phyloP scores from a whole-genome alignment of 306 rosid species.

The Dalbergia cultrata region DNA sequence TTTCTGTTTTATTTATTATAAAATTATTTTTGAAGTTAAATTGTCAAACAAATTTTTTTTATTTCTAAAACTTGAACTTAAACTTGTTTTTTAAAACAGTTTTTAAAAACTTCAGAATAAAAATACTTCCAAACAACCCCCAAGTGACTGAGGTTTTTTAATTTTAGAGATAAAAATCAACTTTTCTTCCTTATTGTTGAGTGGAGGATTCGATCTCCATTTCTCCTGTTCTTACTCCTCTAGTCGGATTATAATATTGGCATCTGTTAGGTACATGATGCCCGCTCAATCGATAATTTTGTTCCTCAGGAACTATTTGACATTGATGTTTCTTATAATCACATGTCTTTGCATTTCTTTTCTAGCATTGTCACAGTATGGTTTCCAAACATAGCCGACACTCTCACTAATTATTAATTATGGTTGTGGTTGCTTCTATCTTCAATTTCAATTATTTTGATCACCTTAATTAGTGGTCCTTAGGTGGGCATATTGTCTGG shows the following conservation, averaged over 20 bases:
- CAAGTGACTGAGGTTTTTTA: no score
- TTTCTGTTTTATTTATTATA: no score
- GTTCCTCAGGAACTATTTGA: constrained; percentile 1
- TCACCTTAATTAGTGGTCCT: constrained; percentile 40
- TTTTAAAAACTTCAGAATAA: no score
- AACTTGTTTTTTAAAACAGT: no score
- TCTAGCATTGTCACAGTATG: constrained; percentile 24
- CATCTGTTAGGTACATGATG: neutral
- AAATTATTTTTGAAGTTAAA: no score
- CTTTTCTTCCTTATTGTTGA: neutral
- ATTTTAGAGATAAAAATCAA: no score
- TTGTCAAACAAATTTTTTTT: no score
- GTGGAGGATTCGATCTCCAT: constrained; percentile 20
- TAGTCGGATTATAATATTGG: neutral
- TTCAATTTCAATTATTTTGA: constrained; percentile 33
- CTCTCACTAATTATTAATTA: constrained; percentile 25
- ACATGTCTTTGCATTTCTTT: neutral
- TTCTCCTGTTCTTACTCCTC: neutral
- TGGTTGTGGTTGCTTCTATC: constrained; percentile 12
- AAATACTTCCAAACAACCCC: no score
- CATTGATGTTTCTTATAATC: constrained; percentile 10
- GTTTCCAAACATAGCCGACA: constrained; percentile 40
- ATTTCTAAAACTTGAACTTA: no score
- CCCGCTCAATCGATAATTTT: constrained; percentile 17
- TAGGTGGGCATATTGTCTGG: constrained; percentile 39